phyloP scores from a whole-genome alignment of 2,329 filamentous ascomycete genomes.

The Coniochaeta sp. region DNA sequence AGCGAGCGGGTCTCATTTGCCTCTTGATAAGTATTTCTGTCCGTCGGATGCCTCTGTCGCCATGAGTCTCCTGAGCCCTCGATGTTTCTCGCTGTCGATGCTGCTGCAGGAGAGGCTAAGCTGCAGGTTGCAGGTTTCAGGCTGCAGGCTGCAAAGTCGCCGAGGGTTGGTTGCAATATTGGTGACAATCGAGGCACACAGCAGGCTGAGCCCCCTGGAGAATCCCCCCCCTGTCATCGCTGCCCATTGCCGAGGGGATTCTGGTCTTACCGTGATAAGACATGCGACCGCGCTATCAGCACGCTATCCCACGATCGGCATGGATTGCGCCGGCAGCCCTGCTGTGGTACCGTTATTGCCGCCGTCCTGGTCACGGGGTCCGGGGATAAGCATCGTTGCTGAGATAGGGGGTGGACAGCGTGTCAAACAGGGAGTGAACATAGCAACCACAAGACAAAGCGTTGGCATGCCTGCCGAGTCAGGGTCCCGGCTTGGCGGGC shows the following conservation, averaged over 20 bases:
- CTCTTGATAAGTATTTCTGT: not conserved
- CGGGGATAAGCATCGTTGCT: not conserved
- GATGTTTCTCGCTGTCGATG: not conserved
- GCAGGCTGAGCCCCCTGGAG: not conserved
- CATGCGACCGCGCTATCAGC: not conserved
- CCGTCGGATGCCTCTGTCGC: not conserved
- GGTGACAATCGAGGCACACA: not conserved
- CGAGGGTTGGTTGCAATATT: not conserved
- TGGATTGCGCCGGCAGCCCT: not conserved
- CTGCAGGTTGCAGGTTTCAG: not conserved
- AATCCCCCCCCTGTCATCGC: not conserved
- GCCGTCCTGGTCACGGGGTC: not conserved
- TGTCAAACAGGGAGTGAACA: not conserved
- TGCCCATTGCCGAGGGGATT: not conserved
- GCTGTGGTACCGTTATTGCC: not conserved
- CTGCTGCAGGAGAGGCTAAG: too few relatives aligned
- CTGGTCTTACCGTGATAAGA: not conserved
- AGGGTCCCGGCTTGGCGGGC: not conserved
- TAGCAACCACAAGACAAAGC: not conserved
- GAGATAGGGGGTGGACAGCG: not conserved
- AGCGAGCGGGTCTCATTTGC: slow-evolving; percentile 2
- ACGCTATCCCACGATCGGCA: not conserved
- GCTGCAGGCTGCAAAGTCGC: not conserved
- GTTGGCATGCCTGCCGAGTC: not conserved
- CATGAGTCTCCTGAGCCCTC: not conserved